A percentile compares a stretch with the other conserved stretches of the same genome.
Conservation (phyloP, 108 stramenopile genomes). For the Craspedostauros australis region DNA sequence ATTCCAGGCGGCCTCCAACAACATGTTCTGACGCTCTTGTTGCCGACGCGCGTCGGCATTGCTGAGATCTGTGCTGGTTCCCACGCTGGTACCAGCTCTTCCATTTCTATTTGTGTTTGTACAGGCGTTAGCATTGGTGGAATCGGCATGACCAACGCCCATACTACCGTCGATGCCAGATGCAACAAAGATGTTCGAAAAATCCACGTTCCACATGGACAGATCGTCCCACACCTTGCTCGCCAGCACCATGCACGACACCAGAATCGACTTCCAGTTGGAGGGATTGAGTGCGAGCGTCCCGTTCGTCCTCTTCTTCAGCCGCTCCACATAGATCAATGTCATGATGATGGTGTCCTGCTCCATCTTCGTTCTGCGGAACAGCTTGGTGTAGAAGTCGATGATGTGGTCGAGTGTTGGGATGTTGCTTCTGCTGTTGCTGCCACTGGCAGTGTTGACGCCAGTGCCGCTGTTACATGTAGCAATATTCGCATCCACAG, state of each 20-base stretch:
- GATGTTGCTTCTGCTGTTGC: conserved; percentile 9
- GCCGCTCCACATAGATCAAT: conserved; percentile 92
- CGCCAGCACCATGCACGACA: conserved; percentile 68
- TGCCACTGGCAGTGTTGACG: neutral
- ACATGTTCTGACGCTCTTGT: too few species aligned
- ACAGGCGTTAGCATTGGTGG: too few species aligned
- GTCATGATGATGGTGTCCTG: conserved; percentile 93
- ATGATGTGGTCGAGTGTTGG: conserved; percentile 61
- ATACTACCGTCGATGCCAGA: conserved; percentile 61
- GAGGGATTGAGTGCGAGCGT: conserved; percentile 45
- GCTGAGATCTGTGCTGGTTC: conserved; percentile 68
- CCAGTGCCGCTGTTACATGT: neutral
- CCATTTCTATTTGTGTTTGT: too few species aligned
- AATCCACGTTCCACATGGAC: conserved; percentile 93
- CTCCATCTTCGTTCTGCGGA: conserved; percentile 84
- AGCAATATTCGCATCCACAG: conserved; percentile 3
- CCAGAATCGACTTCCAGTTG: conserved; percentile 88
- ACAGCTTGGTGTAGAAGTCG: conserved; percentile 77
- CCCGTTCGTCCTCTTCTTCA: conserved; percentile 85
- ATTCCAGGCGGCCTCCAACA: too few species aligned
- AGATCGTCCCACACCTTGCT: conserved; percentile 95
- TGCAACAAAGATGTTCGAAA: conserved; percentile 88
- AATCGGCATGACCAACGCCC: too few species aligned
- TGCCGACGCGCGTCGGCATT: conserved; percentile 83
- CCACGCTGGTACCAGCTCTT: too few species aligned